phyloP scores from a whole-genome alignment of 2,329 filamentous ascomycete species.

The Epichloe bromicola region DNA sequence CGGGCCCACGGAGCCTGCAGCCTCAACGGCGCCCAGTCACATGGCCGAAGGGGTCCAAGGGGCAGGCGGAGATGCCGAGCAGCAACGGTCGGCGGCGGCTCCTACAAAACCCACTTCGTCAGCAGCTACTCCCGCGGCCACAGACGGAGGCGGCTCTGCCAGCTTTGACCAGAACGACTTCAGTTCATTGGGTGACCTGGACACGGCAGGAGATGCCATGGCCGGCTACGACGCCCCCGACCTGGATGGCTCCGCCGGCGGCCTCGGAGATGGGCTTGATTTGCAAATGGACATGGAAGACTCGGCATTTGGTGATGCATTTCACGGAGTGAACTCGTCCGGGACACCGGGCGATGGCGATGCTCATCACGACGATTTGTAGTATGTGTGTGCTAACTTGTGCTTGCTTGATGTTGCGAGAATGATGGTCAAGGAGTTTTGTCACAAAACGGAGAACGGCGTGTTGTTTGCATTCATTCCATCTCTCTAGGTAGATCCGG shows the following conservation, averaged over 20 bases:
- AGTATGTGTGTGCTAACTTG: neutral
- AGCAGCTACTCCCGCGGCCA: constrained; percentile 30
- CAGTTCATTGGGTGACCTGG: constrained; percentile 49
- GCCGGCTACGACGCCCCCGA: constrained; percentile 51
- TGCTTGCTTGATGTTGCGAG: no score
- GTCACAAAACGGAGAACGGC: no score
- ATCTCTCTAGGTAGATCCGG: constrained; percentile 1
- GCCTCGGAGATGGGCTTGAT: constrained; percentile 42
- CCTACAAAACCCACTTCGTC: constrained; percentile 27
- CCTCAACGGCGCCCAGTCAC: neutral
- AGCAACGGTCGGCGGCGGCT: constrained; percentile 10
- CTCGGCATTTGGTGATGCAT: constrained; percentile 73
- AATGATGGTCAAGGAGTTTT: no score
- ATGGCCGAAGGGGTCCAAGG: neutral
- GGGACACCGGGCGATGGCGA: constrained; percentile 24
- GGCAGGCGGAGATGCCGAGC: neutral
- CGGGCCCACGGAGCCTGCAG: neutral
- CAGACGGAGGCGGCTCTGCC: constrained; percentile 29
- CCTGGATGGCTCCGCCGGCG: constrained; percentile 28
- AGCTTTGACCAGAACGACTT: constrained; percentile 47
- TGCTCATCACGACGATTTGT: constrained; percentile 22
- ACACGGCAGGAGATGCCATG: constrained; percentile 60
- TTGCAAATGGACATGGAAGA: constrained; percentile 60
- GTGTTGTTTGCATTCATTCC: neutral
- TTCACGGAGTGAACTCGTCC: constrained; percentile 46